These are phyloP conservation scores for Termitomyces sp. DNA, from an alignment of 768 basidiomycete genomes.

Conservation along the genomic window DNA sequence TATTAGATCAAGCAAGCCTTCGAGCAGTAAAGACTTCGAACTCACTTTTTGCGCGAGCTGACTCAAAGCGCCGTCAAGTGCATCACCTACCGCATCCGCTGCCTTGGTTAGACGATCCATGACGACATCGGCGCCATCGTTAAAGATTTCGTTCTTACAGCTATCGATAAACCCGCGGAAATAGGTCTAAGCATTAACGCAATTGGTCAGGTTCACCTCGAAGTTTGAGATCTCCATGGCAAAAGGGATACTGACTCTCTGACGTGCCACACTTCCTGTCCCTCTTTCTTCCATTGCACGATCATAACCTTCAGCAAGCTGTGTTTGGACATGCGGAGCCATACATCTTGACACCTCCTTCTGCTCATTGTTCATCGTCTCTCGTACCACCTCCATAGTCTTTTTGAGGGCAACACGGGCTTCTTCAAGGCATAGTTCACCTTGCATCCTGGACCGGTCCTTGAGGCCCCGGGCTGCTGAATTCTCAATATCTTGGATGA, in stretches of 20 bases:
- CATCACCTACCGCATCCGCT: slow-evolving; percentile 47
- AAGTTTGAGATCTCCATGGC: neutral
- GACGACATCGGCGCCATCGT: slow-evolving; percentile 47
- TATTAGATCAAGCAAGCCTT: slow-evolving; percentile 12
- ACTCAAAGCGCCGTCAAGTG: slow-evolving; percentile 42
- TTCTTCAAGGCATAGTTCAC: slow-evolving; percentile 48
- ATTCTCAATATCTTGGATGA: slow-evolving; percentile 50
- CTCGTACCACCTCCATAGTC: slow-evolving; percentile 44
- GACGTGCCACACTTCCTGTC: slow-evolving; percentile 53
- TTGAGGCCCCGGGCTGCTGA: slow-evolving; percentile 49
- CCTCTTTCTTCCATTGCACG: slow-evolving; percentile 54
- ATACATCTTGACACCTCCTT: slow-evolving; percentile 59
- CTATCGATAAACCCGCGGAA: slow-evolving; percentile 44
- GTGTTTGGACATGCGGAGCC: slow-evolving; percentile 51
- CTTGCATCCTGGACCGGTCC: slow-evolving; percentile 50
- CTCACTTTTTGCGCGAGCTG: slow-evolving; percentile 57
- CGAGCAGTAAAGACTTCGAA: neutral
- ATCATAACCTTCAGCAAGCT: slow-evolving; percentile 50
- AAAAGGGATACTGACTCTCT: slow-evolving; percentile 39
- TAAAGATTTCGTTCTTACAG: slow-evolving; percentile 49
- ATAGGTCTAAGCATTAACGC: slow-evolving; percentile 30
- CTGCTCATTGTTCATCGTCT: slow-evolving; percentile 50
- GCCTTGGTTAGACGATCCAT: slow-evolving; percentile 43
- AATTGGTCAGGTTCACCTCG: neutral
- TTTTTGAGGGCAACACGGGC: slow-evolving; percentile 46